Percentiles rank a stretch among this genome's conserved stretches.
phyloP scores from a whole-genome alignment of 305 asterid species.

The Fraxinus nigra region DNA sequence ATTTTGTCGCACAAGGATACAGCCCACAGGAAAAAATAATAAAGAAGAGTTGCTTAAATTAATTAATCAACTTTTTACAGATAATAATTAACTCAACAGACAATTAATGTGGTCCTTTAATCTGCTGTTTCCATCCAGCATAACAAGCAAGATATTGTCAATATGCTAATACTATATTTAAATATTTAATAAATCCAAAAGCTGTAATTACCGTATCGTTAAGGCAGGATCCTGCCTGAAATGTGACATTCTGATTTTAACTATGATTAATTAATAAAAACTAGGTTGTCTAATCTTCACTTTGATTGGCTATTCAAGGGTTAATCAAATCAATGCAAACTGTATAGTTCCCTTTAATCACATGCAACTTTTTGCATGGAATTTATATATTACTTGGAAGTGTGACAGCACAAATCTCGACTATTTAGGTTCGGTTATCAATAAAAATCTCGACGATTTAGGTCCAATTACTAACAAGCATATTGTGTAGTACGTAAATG shows the following conservation, averaged over 20 bases:
- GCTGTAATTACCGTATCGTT: conserved; percentile 34
- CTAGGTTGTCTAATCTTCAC: conserved; percentile 27
- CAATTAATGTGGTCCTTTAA: conserved; percentile 79
- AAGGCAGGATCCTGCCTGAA: conserved; percentile 54
- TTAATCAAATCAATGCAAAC: conserved; percentile 31
- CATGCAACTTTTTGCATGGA: conserved; percentile 32
- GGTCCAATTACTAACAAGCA: not conserved
- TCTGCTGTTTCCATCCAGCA: conserved; percentile 45
- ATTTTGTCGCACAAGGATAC: conserved; percentile 33
- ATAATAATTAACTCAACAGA: conserved; percentile 39
- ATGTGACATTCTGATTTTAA: conserved; percentile 34
- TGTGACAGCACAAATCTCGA: not conserved
- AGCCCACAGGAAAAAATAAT: conserved; percentile 23
- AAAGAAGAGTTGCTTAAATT: conserved; percentile 21
- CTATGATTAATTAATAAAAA: conserved; percentile 34
- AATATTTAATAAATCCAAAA: not conserved
- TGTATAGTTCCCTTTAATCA: conserved; percentile 32
- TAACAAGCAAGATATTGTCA: conserved; percentile 37
- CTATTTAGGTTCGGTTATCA: not conserved
- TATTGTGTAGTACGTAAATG: not conserved
- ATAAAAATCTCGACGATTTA: not conserved
- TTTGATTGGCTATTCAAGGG: conserved; percentile 33
- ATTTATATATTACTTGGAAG: conserved; percentile 17
- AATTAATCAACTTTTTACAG: conserved; percentile 12
- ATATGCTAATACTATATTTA: conserved; percentile 6